A percentile compares a stretch with the other conserved stretches of the same genome.
phyloP scores from a whole-genome alignment of 1,284 basidiomycete genomes.

The Ganoderma meredithae region DNA sequence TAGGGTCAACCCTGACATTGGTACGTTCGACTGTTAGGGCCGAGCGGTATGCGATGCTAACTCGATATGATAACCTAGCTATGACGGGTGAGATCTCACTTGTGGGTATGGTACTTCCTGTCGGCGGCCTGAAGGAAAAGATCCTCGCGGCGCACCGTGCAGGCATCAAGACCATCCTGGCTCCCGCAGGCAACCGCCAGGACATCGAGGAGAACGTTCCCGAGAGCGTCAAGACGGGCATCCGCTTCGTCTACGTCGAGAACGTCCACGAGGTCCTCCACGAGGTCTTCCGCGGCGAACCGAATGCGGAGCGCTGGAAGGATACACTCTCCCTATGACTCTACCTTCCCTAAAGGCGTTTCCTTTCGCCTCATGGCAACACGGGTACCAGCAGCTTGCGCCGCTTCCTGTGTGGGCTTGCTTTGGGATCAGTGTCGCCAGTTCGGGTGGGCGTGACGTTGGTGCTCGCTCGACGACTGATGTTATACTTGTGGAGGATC shows the following conservation, averaged over 20 bases:
- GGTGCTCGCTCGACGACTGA: conserved; percentile 10
- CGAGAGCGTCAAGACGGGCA: conserved; percentile 92
- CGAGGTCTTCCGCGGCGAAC: conserved; percentile 81
- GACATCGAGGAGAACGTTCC: conserved; percentile 98
- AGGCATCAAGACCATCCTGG: conserved; percentile 90
- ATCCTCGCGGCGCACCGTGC: conserved; percentile 94
- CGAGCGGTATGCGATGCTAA: neutral
- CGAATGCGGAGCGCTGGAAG: conserved; percentile 70
- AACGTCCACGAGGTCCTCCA: conserved; percentile 87
- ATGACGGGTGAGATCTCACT: conserved; percentile 97
- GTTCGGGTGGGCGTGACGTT: conserved; percentile 3
- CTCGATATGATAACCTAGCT: conserved; percentile 52
- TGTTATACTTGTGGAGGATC: conserved; percentile 4
- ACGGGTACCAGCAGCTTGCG: neutral
- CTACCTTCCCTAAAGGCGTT: neutral
- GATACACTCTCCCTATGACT: conserved; percentile 51
- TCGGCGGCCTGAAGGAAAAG: conserved; percentile 95
- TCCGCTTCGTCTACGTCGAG: conserved; percentile 93
- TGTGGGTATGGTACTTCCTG: conserved; percentile 91
- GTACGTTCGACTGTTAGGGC: conserved; percentile 51
- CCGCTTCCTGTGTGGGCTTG: neutral
- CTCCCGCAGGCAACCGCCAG: conserved; percentile 86
- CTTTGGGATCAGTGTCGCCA: neutral
- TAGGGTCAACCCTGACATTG: conserved; percentile 85
- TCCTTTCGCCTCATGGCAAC: neutral